These are phyloP conservation scores for Heritiera littoralis DNA, from an alignment of 345 rosid species.

Conservation along the genomic window DNA sequence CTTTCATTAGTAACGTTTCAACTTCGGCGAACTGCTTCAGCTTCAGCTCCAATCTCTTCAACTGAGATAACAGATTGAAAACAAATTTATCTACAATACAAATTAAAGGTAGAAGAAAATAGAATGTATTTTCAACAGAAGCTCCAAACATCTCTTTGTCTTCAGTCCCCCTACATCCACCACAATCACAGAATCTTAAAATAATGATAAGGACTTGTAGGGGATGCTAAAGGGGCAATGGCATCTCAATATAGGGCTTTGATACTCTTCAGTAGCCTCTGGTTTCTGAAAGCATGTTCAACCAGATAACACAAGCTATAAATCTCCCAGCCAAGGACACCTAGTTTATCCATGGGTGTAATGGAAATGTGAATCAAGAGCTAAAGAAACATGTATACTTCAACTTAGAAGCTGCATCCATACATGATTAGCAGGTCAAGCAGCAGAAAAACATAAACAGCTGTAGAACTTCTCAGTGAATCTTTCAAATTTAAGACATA, in stretches of 20 bases:
- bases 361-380: background rate
- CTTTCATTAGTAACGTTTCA: conserved; percentile 86
- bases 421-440: background rate
- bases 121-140: background rate
- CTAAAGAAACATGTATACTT: background rate
- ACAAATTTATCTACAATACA: background rate
- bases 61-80: conserved; percentile 36
- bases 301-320: background rate
- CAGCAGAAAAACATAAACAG: background rate
- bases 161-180: background rate
- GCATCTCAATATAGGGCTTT: background rate
- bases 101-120: background rate
- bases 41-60: conserved; percentile 94
- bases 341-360: background rate
- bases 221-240: background rate
- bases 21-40: conserved; percentile 96
- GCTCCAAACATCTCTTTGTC: background rate
- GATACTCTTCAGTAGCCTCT: background rate
- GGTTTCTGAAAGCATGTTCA: background rate
- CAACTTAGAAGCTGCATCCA: background rate
- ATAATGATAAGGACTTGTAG: background rate
- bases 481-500: conserved; percentile 2
- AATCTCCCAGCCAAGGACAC: background rate
- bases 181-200: background rate
- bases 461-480: background rate